Base-by-base conservation (phyloP, 169 alveolate genomes). In the Plasmodium sp. region DNA sequence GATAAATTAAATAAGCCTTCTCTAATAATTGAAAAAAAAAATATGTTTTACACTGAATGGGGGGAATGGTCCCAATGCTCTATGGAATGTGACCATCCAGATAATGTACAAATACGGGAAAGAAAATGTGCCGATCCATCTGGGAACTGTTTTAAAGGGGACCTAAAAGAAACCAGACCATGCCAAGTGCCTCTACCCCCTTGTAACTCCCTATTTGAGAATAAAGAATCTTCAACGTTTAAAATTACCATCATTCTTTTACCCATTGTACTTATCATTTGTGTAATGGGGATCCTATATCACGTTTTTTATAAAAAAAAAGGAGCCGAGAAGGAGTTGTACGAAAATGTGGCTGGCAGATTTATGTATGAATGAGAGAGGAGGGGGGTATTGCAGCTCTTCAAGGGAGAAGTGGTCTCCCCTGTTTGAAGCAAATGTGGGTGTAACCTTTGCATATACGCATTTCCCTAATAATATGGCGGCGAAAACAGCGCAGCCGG, bases 41-140 rank as follows among this genome's bases (percentile, higher is more conserved):
- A 79, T 18, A 58, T 39, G 39, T 80, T 80, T 80, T 88, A 88
- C 51, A 58, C 94, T 12, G 94, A 77, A 41, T 88, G 94, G 94
- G 94, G 94, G 14, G 90, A 88, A 58, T 88, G 94, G 94, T 88
- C 94, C 12, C n/a, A 51, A 16, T 88, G 94, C 41, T 58, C 94
- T 41, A 88, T 88, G 94, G 83, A 79, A 51, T 88, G 94, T 88
- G 90, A 88, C 1, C 54, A 80, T 80, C 83, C 72, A 0, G 94
- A 88, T 51, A 88, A 88, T 27, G 41, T 88, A n/a, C 94, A 88
- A 88, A 88, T 88, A 33, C 27, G 94, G 51, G 94, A 88, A 88
- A 88, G 94, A 41, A 36, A 81, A 58, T 88, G 94, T 58, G 54
- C 75, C 6, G 43, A 79, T 1, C 77, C 54, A 41, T 41, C 67